A percentile compares a stretch with the other conserved stretches of the same genome.
Conservation (phyloP, 2,329 filamentous ascomycete species). For the Cadophora gregata region DNA sequence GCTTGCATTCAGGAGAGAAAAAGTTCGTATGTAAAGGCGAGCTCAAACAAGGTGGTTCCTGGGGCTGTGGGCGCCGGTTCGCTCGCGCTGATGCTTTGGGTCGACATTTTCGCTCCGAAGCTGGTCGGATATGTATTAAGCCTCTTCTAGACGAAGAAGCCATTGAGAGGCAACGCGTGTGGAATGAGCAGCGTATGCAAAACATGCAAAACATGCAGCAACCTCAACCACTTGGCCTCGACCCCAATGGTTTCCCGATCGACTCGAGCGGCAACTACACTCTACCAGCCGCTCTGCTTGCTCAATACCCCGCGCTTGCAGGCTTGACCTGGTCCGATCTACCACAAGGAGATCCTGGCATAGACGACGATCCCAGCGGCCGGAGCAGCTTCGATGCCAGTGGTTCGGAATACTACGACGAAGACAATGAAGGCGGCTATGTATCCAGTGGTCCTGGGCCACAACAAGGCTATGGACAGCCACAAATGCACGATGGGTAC, state of each 20-base stretch:
- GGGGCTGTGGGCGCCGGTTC: conserved; percentile 93
- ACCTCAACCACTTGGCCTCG: conserved; percentile 64
- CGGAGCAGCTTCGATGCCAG: conserved; percentile 83
- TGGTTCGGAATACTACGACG: conserved; percentile 71
- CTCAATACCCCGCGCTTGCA: conserved; percentile 92
- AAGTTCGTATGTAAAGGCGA: conserved; percentile 97
- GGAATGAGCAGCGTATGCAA: conserved; percentile 75
- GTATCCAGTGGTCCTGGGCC: conserved; percentile 53
- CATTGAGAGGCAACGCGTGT: conserved; percentile 75
- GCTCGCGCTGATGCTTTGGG: conserved; percentile 94
- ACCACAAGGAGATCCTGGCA: conserved; percentile 63
- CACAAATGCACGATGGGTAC: conserved; percentile 41
- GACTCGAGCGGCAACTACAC: conserved; percentile 64
- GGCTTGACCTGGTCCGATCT: conserved; percentile 85
- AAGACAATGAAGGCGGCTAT: conserved; percentile 73
- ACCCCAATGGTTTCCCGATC: conserved; percentile 64
- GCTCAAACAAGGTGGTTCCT: conserved; percentile 80
- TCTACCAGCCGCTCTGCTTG: conserved; percentile 85
- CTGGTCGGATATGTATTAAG: conserved; percentile 94
- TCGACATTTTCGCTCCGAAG: conserved; percentile 93
- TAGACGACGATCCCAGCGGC: conserved; percentile 78
- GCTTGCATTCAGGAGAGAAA: conserved; percentile 95
- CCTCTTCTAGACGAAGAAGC: conserved; percentile 96
- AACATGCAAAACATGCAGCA: conserved; percentile 66
- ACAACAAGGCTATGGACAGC: conserved; percentile 41